Base-by-base conservation (phyloP, 305 asterid genomes). In the Plantago rigida region DNA sequence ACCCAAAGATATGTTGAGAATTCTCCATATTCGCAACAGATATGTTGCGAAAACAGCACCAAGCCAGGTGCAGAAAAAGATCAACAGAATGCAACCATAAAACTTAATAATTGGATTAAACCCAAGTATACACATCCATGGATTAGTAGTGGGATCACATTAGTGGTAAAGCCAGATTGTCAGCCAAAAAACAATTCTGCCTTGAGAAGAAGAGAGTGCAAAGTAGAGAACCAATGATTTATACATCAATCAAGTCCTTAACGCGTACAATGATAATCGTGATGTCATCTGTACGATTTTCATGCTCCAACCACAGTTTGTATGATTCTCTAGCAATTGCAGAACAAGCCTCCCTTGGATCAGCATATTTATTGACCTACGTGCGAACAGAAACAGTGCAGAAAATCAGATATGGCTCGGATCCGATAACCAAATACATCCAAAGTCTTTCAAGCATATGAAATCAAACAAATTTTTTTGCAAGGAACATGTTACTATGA, bases 231-330 rank as follows among this genome's bases (percentile, higher is more conserved):
- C 60, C 65, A 62, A 62, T 46, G 62, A 59, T 72, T 72, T 77
- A 78, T 70, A 73, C 87, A 80, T 64, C 68, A 68, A 72, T 71
- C 73, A 73, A 66, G 72, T 75, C 76, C 60, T 81, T 85, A 70
- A 86, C 70, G 72, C 83, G 96, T 82, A 86, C 93, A 73, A 86
- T 72, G 83, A 87, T 82, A 82, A 88, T 77, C 6, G 98, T 91
- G 66, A 91, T 91, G 76, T 91, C 98, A 71, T 91, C 98, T 0
- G 98, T 91, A 71, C 98, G 87, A 57, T 81, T 91, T 71, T 91
- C 98, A 56, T 86, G 75, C 83, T 87, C 89, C 73, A 91, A 74
- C 98, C 98, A 91, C 51, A 82, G 63, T 67, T 91, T 91, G 85
- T 84, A 91, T 3, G 98, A 83, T 69, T 87, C 94, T 48, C 77